Conservation (phyloP, 2,329 filamentous ascomycete species). For the Alternaria gansuensis region DNA sequence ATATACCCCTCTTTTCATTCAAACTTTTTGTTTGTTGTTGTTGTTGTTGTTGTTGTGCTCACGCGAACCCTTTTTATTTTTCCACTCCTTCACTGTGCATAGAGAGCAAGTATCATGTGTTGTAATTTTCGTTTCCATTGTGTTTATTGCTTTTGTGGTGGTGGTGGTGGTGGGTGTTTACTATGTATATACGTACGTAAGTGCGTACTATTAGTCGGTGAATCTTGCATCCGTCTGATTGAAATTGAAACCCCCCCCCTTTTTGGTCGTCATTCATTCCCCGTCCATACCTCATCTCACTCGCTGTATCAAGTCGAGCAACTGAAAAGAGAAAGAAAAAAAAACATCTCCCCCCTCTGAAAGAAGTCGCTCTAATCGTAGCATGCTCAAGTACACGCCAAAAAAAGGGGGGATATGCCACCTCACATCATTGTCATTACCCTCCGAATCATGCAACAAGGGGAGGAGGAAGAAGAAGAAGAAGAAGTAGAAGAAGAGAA, state of each 20-base stretch:
- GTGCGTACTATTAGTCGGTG: background rate
- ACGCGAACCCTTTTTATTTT: too few relatives aligned
- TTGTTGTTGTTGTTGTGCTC: background rate
- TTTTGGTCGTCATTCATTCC: background rate
- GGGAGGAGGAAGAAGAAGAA: background rate
- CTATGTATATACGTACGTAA: background rate
- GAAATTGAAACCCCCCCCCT: too few relatives aligned
- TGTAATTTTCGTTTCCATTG: background rate
- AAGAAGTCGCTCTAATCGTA: conserved; percentile 4
- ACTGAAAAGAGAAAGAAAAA: too few relatives aligned
- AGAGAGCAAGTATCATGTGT: background rate
- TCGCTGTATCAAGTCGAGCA: background rate
- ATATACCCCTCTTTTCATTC: conserved; percentile 25
- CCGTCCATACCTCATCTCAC: background rate
- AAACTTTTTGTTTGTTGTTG: too few relatives aligned
- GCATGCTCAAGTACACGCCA: conserved; percentile 1
- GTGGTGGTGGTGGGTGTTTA: background rate
- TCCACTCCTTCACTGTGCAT: background rate
- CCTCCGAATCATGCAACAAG: background rate
- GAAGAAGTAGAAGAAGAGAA: background rate
- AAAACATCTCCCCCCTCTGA: background rate
- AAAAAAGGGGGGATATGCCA: conserved; percentile 1
- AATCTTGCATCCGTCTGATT: background rate
- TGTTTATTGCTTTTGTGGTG: background rate
- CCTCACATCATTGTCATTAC: conserved; percentile 3